phyloP scores from a whole-genome alignment of 2,329 filamentous ascomycete genomes.

The Colletotrichum higginsianum region DNA sequence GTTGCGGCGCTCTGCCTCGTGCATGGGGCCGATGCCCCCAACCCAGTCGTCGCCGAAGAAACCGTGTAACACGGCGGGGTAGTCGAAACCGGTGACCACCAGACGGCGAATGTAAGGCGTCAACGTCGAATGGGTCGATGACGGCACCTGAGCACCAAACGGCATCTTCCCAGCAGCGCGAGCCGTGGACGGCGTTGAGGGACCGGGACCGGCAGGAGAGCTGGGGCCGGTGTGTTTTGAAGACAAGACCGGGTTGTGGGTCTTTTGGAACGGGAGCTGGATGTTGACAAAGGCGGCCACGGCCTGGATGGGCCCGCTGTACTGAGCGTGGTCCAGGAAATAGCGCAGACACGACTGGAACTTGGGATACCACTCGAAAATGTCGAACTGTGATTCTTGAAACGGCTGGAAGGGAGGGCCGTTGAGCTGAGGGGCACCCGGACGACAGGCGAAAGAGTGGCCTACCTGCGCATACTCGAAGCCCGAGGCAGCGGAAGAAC shows the following conservation, averaged over 20 bases:
- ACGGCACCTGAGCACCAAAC: slow-evolving; percentile 45
- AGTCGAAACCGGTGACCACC: slow-evolving; percentile 92
- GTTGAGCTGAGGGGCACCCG: slow-evolving; percentile 31
- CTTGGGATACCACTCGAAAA: slow-evolving; percentile 93
- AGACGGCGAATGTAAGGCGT: slow-evolving; percentile 92
- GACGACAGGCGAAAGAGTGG: slow-evolving; percentile 30
- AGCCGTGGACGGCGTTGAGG: slow-evolving; percentile 49
- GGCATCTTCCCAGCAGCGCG: slow-evolving; percentile 51
- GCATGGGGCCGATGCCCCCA: slow-evolving; percentile 83
- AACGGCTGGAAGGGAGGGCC: slow-evolving; percentile 56
- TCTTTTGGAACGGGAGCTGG: slow-evolving; percentile 85
- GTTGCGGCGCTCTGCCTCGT: slow-evolving; percentile 92
- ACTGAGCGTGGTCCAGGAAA: slow-evolving; percentile 92
- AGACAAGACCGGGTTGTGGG: slow-evolving; percentile 60
- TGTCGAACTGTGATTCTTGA: slow-evolving; percentile 74
- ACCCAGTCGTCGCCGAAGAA: slow-evolving; percentile 98
- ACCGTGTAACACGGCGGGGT: slow-evolving; percentile 87
- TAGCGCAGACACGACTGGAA: slow-evolving; percentile 92
- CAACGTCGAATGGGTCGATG: slow-evolving; percentile 71
- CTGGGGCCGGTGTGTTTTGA: slow-evolving; percentile 53
- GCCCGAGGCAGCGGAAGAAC: slow-evolving; percentile 40
- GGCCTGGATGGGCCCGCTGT: slow-evolving; percentile 86
- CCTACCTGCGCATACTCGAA: slow-evolving; percentile 43
- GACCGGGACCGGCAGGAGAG: slow-evolving; percentile 51
- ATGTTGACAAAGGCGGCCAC: slow-evolving; percentile 95